Evolutionary conservation across 352 stramenopile genomes (phyloP).

Genomic region (Sclerospora graminicola): DNA sequence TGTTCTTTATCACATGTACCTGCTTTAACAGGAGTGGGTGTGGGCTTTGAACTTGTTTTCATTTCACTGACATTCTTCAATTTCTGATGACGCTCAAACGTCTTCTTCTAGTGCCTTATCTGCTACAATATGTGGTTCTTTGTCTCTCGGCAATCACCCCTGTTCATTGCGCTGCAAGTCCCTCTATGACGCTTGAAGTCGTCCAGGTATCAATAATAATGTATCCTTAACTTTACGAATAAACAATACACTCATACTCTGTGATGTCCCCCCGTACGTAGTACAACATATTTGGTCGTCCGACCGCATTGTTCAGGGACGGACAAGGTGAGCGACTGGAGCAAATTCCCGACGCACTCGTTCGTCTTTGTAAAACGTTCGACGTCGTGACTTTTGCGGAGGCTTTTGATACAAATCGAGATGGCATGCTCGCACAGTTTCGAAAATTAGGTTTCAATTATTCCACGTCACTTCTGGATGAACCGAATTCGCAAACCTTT

Average conservation of each 20-base stretch:
- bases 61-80: no score
- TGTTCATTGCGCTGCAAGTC: no score
- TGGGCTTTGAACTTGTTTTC: no score
- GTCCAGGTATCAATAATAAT: background rate
- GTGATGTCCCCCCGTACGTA: constrained; percentile 9
- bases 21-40: no score
- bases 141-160: no score
- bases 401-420: constrained; percentile 33
- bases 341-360: constrained; percentile 45
- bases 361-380: constrained; percentile 30
- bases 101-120: no score
- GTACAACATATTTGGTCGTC: constrained; percentile 78
- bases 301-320: constrained; percentile 58
- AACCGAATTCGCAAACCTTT: constrained; percentile 72
- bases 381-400: constrained; percentile 77
- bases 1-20: no score
- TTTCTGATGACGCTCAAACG: no score
- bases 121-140: no score
- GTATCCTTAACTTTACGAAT: constrained; percentile 5
- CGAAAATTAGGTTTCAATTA: constrained; percentile 37
- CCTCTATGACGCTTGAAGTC: background rate
- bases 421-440: constrained; percentile 58
- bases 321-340: constrained; percentile 57
- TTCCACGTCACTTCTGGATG: constrained; percentile 57
- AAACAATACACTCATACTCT: background rate